Conservation (phyloP, 441 rosid genomes). For the Lagerstroemia fauriei region DNA sequence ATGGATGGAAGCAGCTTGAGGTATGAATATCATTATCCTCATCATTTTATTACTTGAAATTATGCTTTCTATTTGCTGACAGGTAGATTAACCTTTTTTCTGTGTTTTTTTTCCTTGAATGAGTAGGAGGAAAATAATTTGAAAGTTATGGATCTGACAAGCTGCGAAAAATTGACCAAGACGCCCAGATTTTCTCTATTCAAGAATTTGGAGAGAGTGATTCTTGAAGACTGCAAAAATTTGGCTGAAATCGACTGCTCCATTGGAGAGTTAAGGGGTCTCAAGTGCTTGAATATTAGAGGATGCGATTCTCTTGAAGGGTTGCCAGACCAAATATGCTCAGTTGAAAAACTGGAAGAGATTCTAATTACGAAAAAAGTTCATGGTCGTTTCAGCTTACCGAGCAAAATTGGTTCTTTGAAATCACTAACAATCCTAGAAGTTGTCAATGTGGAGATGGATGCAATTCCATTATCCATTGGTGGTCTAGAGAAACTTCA, state of each 20-base stretch:
- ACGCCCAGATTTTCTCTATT: neutral
- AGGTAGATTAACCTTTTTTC: neutral
- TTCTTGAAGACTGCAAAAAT: neutral
- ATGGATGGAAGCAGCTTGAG: neutral
- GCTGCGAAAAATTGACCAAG: neutral
- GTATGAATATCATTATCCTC: neutral
- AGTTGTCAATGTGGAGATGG: neutral
- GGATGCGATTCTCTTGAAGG: neutral
- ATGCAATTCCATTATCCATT: neutral
- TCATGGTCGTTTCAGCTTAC: neutral
- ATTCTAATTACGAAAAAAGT: neutral
- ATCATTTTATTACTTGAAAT: neutral
- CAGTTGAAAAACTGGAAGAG: neutral
- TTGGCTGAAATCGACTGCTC: neutral
- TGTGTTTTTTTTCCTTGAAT: neutral
- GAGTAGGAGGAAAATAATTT: neutral
- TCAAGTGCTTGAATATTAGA: neutral
- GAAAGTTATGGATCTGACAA: constrained; percentile 10
- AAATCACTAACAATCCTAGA: neutral
- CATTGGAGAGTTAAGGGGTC: neutral
- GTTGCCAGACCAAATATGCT: neutral
- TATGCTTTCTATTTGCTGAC: neutral
- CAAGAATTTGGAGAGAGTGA: neutral
- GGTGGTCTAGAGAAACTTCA: neutral
- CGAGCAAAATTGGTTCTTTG: neutral